These are phyloP conservation scores for Apiotrichum porosum DNA, from an alignment of 1,284 basidiomycete genomes.

Conservation along the genomic window DNA sequence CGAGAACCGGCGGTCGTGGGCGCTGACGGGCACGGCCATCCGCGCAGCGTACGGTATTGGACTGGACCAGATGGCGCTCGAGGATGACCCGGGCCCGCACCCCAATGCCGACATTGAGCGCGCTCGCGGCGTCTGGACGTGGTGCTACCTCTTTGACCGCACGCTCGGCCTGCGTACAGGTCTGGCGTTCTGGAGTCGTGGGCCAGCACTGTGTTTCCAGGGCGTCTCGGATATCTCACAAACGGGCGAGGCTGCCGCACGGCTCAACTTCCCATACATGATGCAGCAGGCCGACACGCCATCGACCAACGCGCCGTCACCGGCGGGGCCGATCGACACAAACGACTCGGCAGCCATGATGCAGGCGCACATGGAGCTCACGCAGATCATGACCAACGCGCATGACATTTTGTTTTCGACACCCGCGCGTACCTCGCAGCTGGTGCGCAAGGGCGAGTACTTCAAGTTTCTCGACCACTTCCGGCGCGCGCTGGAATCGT, in stretches of 20 bases:
- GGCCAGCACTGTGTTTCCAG: constrained; percentile 47
- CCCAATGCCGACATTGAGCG: constrained; percentile 41
- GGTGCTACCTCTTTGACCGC: constrained; percentile 51
- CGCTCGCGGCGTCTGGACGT: constrained; percentile 49
- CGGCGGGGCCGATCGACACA: constrained; percentile 4
- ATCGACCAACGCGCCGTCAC: neutral
- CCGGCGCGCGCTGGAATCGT: constrained; percentile 33
- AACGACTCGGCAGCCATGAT: constrained; percentile 39
- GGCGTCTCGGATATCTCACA: constrained; percentile 43
- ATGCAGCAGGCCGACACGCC: constrained; percentile 17
- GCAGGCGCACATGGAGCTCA: constrained; percentile 45
- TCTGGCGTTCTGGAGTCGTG: constrained; percentile 50
- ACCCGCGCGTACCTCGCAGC: constrained; percentile 41
- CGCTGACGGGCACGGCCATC: constrained; percentile 48
- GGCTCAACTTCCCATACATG: constrained; percentile 47
- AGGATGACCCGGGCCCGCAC: constrained; percentile 24
- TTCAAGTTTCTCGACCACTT: constrained; percentile 48
- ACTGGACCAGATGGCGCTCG: constrained; percentile 41
- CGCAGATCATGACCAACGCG: constrained; percentile 50
- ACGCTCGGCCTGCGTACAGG: constrained; percentile 48
- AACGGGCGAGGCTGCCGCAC: constrained; percentile 42
- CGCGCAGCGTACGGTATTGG: constrained; percentile 45
- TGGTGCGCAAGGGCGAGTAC: constrained; percentile 49
- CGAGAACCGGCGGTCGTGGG: constrained; percentile 49
- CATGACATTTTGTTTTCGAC: constrained; percentile 50